These are phyloP conservation scores for Neurospora terricola DNA, from an alignment of 495 filamentous ascomycete species.

Conservation along the genomic window DNA sequence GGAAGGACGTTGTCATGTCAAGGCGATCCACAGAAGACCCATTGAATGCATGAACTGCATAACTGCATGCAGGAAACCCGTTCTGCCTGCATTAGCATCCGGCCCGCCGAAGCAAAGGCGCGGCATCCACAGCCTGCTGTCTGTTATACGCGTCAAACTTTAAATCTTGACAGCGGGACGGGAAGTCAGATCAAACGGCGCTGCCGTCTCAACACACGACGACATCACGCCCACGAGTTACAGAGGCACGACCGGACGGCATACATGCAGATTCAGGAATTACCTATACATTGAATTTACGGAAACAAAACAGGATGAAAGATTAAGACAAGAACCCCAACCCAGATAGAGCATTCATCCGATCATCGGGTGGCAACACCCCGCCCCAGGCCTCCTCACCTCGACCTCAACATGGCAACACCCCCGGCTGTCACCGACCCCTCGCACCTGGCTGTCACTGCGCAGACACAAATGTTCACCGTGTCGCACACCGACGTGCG, in stretches of 20 bases:
- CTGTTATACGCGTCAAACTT: not conserved
- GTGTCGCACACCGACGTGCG: not conserved
- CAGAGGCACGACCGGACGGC: no score
- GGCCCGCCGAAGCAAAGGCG: not conserved
- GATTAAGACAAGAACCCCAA: not conserved
- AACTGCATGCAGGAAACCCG: not conserved
- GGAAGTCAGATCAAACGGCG: not conserved
- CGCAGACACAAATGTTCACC: not conserved
- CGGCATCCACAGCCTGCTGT: not conserved
- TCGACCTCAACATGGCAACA: not conserved
- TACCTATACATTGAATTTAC: not conserved
- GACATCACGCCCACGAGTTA: not conserved
- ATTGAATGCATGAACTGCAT: not conserved
- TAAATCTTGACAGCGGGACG: not conserved
- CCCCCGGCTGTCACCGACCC: not conserved
- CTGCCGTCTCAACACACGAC: not conserved
- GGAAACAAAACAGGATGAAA: not conserved
- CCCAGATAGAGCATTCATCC: not conserved
- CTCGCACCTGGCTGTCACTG: not conserved
- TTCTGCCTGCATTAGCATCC: not conserved
- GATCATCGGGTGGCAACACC: not conserved
- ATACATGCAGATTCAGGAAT: not conserved
- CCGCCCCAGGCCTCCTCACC: not conserved
- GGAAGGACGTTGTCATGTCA: no score
- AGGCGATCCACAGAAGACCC: not conserved